These are phyloP conservation scores for Rhododendron henanense DNA, from an alignment of 148 eudicot genomes.

Conservation along the genomic window DNA sequence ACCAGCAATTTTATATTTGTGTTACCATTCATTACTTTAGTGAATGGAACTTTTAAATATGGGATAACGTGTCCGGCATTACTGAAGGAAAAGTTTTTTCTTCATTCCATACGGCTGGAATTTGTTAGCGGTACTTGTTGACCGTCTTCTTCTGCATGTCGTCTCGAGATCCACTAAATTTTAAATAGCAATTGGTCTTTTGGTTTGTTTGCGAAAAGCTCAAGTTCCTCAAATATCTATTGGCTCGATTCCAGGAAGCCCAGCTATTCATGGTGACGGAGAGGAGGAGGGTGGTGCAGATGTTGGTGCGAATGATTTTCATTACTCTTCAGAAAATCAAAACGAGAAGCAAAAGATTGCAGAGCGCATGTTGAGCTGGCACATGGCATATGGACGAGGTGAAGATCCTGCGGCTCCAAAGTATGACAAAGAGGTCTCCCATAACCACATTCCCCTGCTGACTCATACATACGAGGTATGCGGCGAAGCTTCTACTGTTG, in stretches of 20 bases:
- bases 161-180: neutral
- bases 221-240: neutral
- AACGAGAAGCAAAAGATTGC: slow-evolving; percentile 51
- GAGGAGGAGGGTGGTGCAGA: slow-evolving; percentile 48
- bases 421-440: slow-evolving; percentile 57
- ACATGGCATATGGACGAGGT: slow-evolving; percentile 49
- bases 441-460: slow-evolving; percentile 49
- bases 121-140: neutral
- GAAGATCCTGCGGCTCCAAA: slow-evolving; percentile 45
- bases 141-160: neutral
- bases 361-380: slow-evolving; percentile 71
- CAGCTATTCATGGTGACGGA: slow-evolving; percentile 41
- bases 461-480: slow-evolving; percentile 56
- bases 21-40: neutral
- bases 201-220: neutral
- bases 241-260: slow-evolving; percentile 37
- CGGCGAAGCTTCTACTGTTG: neutral
- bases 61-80: neutral
- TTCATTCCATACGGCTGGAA: neutral
- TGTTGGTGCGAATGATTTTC: slow-evolving; percentile 35
- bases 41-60: neutral
- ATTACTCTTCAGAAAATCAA: slow-evolving; percentile 41
- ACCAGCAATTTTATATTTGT: neutral
- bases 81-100: neutral
- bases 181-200: neutral